Conservation (phyloP, 768 basidiomycete species). For the Leccinum arenicola region DNA sequence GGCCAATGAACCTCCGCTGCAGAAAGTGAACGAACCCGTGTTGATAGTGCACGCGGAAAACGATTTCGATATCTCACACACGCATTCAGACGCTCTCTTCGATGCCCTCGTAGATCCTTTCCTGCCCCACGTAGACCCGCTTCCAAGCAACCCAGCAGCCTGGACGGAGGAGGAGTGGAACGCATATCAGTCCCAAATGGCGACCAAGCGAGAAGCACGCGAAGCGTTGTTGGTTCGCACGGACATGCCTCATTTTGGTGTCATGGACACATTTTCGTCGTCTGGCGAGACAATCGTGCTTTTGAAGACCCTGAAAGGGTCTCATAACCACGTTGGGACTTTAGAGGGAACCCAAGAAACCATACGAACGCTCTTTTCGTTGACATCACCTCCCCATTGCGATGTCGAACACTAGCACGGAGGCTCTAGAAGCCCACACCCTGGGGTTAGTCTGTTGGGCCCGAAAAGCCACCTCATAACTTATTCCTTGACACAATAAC, state of each 20-base stretch:
- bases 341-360: constrained; percentile 71
- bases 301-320: constrained; percentile 55
- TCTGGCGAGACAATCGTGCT: constrained; percentile 50
- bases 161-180: constrained; percentile 44
- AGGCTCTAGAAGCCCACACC: not conserved
- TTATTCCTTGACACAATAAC: not conserved
- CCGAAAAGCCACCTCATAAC: not conserved
- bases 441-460: not conserved
- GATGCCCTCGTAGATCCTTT: constrained; percentile 61
- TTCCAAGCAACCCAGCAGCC: constrained; percentile 29
- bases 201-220: constrained; percentile 40
- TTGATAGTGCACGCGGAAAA: constrained; percentile 73
- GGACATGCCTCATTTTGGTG: constrained; percentile 47
- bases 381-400: not conserved
- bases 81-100: constrained; percentile 69
- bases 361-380: constrained; percentile 33
- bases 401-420: not conserved
- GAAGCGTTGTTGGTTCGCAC: constrained; percentile 44
- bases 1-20: constrained; percentile 2
- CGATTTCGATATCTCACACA: constrained; percentile 70
- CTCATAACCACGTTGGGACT: constrained; percentile 55
- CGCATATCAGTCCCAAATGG: constrained; percentile 37
- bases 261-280: constrained; percentile 49
- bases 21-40: constrained; percentile 68
- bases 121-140: constrained; percentile 48